Base-by-base conservation (phyloP, 2,329 filamentous ascomycete genomes). In the Neonectria coccinea region DNA sequence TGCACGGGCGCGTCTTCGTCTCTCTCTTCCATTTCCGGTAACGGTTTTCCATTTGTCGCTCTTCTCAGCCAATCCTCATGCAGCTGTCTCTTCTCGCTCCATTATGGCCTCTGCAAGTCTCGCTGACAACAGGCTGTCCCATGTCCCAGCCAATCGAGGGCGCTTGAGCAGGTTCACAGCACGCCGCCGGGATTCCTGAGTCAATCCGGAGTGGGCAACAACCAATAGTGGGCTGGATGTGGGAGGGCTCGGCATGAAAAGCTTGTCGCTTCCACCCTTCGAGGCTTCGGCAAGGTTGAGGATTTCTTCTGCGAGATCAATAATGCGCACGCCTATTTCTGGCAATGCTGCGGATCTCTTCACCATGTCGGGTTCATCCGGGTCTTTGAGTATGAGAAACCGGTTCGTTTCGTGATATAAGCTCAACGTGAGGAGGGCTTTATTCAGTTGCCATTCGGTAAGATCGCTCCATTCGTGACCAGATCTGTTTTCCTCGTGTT, bases 361-460 rank as follows among this genome's bases (percentile, higher is more conserved):
- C 2, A 4, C 20, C 5, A 20, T 5, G 12, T 65, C 48, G 33
- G 44, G 31, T 9, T 67, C 61, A 2, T 56, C 61, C 1, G 66
- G 66, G 4, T 67, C 66, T 18, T 65, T 11, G 1, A 67, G 47
- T 0, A 67, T 16, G 7, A 65, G 47, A 2, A 67, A 27, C 3
- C 65, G 60, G 14, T 45, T 58, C 0, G 61, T 9, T 7, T 12
- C 48, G 9, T 57, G 42, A 4, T 12, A 65, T 0, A 67, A 48
- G 0, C 9, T 62, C 29, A 67, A 25, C 1, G 66, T 54, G 16
- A 67, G 56, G 1, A 62, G 10, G 5, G 4, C 45, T 50, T 2
- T 51, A 5, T 25, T 42, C 6, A 18, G 10, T 14, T n/a, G 47
- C 14, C 7, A 6, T 11, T 41, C 20, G n/a, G 7, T 2, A 12